phyloP scores from a whole-genome alignment of 768 basidiomycete genomes.

The Sporobolomyces phaffii region DNA sequence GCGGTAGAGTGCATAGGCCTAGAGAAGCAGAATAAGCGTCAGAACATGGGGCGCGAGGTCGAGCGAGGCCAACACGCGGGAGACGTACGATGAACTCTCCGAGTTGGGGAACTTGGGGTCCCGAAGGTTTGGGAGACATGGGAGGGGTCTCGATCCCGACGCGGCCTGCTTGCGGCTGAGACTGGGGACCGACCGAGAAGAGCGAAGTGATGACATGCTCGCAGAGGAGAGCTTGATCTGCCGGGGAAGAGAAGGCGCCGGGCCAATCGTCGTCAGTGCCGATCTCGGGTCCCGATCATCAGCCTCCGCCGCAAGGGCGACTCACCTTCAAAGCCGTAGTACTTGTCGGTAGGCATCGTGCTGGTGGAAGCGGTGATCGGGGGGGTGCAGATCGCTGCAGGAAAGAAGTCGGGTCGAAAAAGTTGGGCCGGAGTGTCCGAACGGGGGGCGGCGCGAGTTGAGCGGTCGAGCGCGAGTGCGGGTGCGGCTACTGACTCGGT shows the following conservation, averaged over 20 bases:
- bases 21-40: neutral
- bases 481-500: neutral
- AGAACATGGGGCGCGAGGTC: neutral
- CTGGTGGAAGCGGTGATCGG: neutral
- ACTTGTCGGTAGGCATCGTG: constrained; percentile 15
- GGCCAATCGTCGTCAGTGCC: neutral
- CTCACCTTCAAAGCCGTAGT: constrained; percentile 35
- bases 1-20: constrained; percentile 72
- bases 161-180: neutral
- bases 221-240: constrained; percentile 36
- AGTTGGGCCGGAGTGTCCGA: neutral
- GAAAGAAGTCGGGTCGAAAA: neutral
- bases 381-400: constrained; percentile 47
- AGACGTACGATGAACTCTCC: constrained; percentile 39
- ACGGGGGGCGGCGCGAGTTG: no score
- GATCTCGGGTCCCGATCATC: no score
- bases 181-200: constrained; percentile 14
- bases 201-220: constrained; percentile 38
- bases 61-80: neutral
- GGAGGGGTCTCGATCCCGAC: constrained; percentile 14
- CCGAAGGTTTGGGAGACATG: constrained; percentile 1
- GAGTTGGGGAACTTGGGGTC: constrained; percentile 20
- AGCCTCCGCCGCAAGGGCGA: neutral
- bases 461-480: no score
- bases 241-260: neutral